Base-by-base conservation (phyloP, 2,329 filamentous ascomycete genomes). In the Hypomyces rosellus region DNA sequence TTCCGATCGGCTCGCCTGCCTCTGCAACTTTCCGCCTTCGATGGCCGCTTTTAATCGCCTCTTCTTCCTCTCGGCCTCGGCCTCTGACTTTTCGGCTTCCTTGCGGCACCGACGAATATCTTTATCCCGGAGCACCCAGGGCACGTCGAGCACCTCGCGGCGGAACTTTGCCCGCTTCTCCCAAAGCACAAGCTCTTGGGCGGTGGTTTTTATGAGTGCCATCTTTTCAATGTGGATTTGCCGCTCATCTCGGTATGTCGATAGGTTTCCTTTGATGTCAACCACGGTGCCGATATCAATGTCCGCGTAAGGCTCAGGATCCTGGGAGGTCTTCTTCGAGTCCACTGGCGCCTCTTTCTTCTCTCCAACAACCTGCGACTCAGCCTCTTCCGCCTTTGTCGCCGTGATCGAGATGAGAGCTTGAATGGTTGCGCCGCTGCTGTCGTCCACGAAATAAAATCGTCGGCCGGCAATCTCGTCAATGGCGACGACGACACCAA, bases 401-500 rank as follows among this genome's bases (percentile, higher is more conserved):
- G 9, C 25, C 16, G 38, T 13, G 38, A 14, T 9, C 2, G 37
- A 16, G 15, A 49, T 18, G n/a, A 57, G 47, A 16, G 63, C 66
- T 36, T 84, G 76, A 18, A 85, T 77, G 51, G 76, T 81, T 20
- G 65, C 66, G 13, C 82, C 82, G 55, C 78, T 84, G 62, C 82
- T 80, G 63, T 86, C 83, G 57, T 86, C 83, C n/a, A 86, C 64
- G 2, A 76, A 82, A 58, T 77, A 82, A 38, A 78, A 67, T 41
- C 69, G 72, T 34, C 70, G 70, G 34, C 66, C 67, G 34, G 60
- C 55, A 50, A 71, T 77, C 18, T 81, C 74, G 55, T 81, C 76
- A 34, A 82, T 68, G 12, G 78, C 80, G 49, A 90, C 82, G 18
- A 92, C 76, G 8, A 89, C 67, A 30, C 88, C 88, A 7, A 82